Conservation (phyloP, 1,284 basidiomycete genomes). For the Boletus nobilissimus region DNA sequence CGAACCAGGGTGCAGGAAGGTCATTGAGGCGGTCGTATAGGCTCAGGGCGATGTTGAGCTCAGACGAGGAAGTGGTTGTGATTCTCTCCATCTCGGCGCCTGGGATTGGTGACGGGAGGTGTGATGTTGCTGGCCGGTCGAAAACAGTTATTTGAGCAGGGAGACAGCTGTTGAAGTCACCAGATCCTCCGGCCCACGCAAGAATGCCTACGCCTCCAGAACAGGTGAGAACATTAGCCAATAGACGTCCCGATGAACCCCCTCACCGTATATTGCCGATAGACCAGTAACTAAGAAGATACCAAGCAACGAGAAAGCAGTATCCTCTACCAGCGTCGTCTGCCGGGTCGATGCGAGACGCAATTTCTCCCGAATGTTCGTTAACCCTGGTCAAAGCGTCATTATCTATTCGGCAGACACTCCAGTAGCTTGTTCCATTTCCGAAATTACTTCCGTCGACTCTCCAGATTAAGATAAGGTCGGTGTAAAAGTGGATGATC, state of each 20-base stretch:
- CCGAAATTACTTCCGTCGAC: neutral
- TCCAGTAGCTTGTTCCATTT: neutral
- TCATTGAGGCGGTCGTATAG: neutral
- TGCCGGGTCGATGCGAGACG: neutral
- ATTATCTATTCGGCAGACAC: neutral
- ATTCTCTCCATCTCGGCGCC: neutral
- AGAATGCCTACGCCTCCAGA: neutral
- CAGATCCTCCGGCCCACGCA: neutral
- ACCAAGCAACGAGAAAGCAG: neutral
- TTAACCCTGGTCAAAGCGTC: neutral
- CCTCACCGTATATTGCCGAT: neutral
- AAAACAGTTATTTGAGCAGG: neutral
- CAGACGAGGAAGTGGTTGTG: neutral
- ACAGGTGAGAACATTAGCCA: neutral
- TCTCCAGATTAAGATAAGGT: neutral
- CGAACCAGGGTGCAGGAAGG: neutral
- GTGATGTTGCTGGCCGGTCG: neutral
- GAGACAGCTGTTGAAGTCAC: neutral
- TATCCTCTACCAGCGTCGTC: neutral
- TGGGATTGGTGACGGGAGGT: neutral
- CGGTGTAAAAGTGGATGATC: neutral
- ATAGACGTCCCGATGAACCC: neutral
- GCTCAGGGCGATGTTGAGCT: neutral
- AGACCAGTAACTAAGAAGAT: neutral
- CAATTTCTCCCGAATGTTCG: neutral